These are phyloP conservation scores for Trichoderma afroharzianum DNA, from an alignment of 2,329 filamentous ascomycete genomes.

Conservation along the genomic window DNA sequence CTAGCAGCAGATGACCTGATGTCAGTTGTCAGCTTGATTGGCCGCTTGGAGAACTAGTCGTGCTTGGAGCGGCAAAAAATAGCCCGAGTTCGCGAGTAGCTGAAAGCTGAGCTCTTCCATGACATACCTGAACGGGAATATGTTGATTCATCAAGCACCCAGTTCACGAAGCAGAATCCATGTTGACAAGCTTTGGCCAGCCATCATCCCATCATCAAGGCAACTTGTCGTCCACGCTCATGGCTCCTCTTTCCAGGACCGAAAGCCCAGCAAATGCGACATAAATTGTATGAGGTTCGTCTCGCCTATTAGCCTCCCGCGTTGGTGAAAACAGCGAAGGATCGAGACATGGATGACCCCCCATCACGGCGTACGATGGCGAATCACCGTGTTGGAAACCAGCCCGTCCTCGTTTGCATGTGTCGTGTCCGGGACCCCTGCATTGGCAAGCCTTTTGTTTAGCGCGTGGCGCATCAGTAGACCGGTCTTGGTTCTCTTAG, in stretches of 20 bases:
- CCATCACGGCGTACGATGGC: not conserved
- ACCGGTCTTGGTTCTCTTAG: not conserved
- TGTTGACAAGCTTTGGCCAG: not conserved
- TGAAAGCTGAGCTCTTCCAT: not conserved
- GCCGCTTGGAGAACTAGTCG: not conserved
- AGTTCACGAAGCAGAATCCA: not conserved
- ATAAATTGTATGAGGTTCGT: not conserved
- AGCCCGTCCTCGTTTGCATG: not conserved
- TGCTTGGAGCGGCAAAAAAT: not conserved
- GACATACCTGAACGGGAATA: not conserved
- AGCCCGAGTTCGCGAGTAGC: not conserved
- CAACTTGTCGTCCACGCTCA: not conserved
- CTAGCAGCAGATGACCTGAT: not conserved
- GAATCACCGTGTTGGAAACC: not conserved
- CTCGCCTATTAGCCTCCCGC: constrained; percentile 5
- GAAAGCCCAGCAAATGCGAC: not conserved
- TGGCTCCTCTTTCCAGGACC: not conserved
- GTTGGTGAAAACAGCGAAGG: constrained; percentile 3
- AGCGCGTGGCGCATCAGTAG: constrained; percentile 15
- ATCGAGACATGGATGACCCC: not conserved
- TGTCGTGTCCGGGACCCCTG: constrained; percentile 1
- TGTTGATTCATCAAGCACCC: not conserved
- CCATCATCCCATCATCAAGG: not conserved
- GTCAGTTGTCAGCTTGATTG: constrained; percentile 2
- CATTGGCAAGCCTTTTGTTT: not conserved